Evolutionary conservation across 805 yeast species (phyloP).

Genomic region (Osmozyma mogii): DNA sequence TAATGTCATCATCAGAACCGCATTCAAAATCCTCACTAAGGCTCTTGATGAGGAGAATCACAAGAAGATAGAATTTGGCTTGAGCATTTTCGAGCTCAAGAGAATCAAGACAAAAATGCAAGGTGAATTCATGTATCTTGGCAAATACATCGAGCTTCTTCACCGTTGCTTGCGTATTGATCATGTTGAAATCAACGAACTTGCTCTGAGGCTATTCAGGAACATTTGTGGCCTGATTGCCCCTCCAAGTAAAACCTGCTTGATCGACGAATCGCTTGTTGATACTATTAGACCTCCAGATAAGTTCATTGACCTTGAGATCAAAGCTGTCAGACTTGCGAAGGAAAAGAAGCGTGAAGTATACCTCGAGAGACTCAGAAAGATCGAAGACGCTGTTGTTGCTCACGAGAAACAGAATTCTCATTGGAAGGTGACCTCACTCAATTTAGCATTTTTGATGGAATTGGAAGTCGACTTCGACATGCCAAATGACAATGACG

Average conservation of each 20-base stretch:
- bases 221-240: slow-evolving; percentile 20
- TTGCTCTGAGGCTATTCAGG: slow-evolving; percentile 47
- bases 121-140: slow-evolving; percentile 47
- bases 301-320: slow-evolving; percentile 45
- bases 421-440: slow-evolving; percentile 52
- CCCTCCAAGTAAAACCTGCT: slow-evolving; percentile 36
- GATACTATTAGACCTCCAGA: slow-evolving; percentile 57
- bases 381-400: slow-evolving; percentile 33
- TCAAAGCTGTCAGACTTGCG: slow-evolving; percentile 52
- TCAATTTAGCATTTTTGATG: slow-evolving; percentile 43
- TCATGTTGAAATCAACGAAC: slow-evolving; percentile 42
- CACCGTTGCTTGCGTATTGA: slow-evolving; percentile 50
- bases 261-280: slow-evolving; percentile 37
- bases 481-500: slow-evolving; percentile 30
- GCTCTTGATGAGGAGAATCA: slow-evolving; percentile 39
- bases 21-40: slow-evolving; percentile 41
- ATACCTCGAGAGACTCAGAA: slow-evolving; percentile 32
- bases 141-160: slow-evolving; percentile 39
- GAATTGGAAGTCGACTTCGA: slow-evolving; percentile 50
- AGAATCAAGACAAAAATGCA: slow-evolving; percentile 52
- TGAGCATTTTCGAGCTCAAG: slow-evolving; percentile 48
- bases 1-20: slow-evolving; percentile 40
- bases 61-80: slow-evolving; percentile 55
- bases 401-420: slow-evolving; percentile 18
- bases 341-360: slow-evolving; percentile 48